These are phyloP conservation scores for Trichomonas vaginalis DNA, from an alignment of 208 protist species.

Conservation along the genomic window DNA sequence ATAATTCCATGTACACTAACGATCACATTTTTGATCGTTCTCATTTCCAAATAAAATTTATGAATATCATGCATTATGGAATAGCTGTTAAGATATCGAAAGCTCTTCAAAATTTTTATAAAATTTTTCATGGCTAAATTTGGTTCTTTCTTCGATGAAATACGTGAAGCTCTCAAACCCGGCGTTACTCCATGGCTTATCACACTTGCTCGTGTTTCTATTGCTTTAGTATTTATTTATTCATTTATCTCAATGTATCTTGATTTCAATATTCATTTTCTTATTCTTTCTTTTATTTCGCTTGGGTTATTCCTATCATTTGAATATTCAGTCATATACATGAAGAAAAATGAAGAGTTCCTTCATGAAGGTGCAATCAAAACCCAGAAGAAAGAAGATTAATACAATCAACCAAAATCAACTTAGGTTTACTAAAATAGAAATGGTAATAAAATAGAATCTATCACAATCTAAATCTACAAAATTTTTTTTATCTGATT, in stretches of 20 bases:
- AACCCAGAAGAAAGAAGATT: neutral
- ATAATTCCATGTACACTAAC: too few relatives aligned
- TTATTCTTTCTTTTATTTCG: neutral
- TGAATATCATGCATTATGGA: too few relatives aligned
- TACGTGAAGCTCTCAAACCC: neutral
- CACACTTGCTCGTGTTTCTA: neutral
- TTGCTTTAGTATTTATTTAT: neutral
- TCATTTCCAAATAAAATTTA: too few relatives aligned
- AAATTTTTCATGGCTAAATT: neutral
- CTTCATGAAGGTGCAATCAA: neutral
- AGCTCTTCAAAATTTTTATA: too few relatives aligned
- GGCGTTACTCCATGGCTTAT: neutral
- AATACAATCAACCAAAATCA: neutral
- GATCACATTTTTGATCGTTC: too few relatives aligned
- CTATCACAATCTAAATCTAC: too few relatives aligned
- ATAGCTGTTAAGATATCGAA: too few relatives aligned
- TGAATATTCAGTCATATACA: neutral
- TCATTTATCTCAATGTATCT: neutral
- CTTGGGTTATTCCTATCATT: neutral
- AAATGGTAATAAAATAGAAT: too few relatives aligned
- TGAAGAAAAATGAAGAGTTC: neutral
- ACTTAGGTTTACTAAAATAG: too few relatives aligned
- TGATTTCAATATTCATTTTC: neutral
- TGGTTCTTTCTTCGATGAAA: neutral
- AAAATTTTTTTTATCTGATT: too few relatives aligned